Percentiles rank a stretch among this genome's conserved stretches.
These are phyloP conservation scores for Camelina hispida DNA, from an alignment of 345 rosid genomes.

Conservation along the genomic window DNA sequence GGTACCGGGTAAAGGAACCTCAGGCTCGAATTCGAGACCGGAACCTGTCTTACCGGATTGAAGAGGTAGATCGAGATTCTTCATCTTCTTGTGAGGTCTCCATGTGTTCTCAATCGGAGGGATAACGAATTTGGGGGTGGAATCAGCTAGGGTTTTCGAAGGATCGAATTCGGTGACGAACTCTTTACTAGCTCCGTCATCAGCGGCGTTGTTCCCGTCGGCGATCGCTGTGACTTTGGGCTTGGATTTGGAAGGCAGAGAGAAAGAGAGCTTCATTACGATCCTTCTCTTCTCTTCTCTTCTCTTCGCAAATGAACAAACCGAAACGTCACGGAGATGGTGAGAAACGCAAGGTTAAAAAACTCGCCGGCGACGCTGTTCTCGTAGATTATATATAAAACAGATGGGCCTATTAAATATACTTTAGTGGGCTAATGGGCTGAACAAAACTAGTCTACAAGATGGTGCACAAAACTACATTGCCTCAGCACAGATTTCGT, in stretches of 20 bases:
- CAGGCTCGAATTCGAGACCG: constrained; percentile 59
- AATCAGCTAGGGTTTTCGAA: constrained; percentile 48
- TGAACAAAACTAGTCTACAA: no score
- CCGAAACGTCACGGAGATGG: constrained; percentile 10
- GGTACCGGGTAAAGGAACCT: constrained; percentile 39
- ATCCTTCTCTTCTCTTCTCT: constrained; percentile 17
- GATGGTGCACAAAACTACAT: no score
- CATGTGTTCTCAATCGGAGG: constrained; percentile 65
- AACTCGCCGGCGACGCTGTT: constrained; percentile 3
- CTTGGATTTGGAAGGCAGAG: constrained; percentile 55
- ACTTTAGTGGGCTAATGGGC: no score
- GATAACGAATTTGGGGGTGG: constrained; percentile 47
- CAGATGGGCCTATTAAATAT: no score
- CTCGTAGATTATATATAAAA: no score
- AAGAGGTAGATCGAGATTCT: constrained; percentile 61
- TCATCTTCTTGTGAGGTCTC: constrained; percentile 66
- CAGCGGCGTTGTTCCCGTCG: constrained; percentile 33
- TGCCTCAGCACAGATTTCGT: no score
- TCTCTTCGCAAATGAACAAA: constrained; percentile 7
- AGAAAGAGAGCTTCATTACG: constrained; percentile 67
- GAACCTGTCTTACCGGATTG: constrained; percentile 42
- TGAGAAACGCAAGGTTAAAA: not conserved
- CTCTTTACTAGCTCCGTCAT: constrained; percentile 38
- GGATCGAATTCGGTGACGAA: constrained; percentile 69
- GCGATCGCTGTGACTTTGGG: constrained; percentile 36